Conservation (phyloP, 345 rosid species). For the Dovyalis caffra region DNA sequence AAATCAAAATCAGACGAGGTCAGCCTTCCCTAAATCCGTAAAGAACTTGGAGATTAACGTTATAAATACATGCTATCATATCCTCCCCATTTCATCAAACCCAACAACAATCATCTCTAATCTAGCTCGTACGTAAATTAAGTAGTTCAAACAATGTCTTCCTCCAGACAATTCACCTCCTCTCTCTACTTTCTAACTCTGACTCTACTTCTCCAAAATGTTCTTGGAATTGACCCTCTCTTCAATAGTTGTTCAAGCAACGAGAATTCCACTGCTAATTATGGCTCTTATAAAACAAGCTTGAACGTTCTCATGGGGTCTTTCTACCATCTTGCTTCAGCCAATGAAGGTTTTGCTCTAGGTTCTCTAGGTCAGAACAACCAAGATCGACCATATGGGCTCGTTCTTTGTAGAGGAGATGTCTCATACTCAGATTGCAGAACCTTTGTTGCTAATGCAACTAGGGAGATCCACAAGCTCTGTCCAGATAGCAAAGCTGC, state of each 20-base stretch:
- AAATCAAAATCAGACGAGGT: neutral
- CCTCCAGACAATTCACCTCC: neutral
- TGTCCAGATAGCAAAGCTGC: constrained; percentile 55
- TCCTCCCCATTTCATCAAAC: neutral
- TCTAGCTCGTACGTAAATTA: neutral
- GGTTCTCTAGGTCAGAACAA: neutral
- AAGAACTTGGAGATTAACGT: no score
- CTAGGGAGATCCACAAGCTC: constrained; percentile 38
- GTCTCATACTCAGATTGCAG: constrained; percentile 46
- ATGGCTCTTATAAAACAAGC: neutral
- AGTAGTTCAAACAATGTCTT: neutral
- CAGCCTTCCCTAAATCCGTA: neutral
- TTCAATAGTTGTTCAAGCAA: neutral
- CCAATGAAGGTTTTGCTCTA: neutral
- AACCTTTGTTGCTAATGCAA: constrained; percentile 44
- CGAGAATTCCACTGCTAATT: neutral
- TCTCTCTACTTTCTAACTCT: neutral
- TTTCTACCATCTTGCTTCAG: constrained; percentile 24
- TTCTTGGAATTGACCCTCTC: neutral
- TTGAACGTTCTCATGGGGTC: neutral
- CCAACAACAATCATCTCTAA: neutral
- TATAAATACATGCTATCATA: neutral
- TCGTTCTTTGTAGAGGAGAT: constrained; percentile 51
- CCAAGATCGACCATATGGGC: neutral
- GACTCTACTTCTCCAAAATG: neutral